phyloP scores from a whole-genome alignment of 768 basidiomycete genomes.

The Daedalea quercina region DNA sequence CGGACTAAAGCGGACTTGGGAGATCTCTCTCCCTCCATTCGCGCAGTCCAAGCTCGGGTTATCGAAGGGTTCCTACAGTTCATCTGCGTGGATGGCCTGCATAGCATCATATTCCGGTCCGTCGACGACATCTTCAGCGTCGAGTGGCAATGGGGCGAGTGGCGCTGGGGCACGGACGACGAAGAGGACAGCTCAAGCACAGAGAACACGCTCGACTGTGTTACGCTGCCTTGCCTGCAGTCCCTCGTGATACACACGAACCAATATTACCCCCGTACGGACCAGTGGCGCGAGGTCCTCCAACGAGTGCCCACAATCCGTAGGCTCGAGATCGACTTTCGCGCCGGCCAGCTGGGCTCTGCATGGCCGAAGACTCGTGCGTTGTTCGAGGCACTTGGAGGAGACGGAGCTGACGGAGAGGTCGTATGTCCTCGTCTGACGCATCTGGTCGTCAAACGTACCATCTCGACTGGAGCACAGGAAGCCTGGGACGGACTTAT shows the following conservation, averaged over 20 bases:
- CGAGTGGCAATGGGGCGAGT: conserved; percentile 1
- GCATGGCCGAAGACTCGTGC: background rate
- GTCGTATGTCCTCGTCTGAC: background rate
- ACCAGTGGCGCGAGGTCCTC: background rate
- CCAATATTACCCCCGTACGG: background rate
- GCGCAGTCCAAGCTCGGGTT: background rate
- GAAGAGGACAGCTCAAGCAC: background rate
- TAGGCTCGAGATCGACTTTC: background rate
- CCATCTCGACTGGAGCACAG: background rate
- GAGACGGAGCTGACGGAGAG: background rate
- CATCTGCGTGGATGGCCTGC: background rate
- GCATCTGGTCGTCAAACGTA: background rate
- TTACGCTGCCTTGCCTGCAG: background rate
- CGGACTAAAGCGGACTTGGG: background rate
- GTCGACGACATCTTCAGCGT: background rate
- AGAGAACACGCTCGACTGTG: background rate
- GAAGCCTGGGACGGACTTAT: background rate
- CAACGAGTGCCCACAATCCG: background rate
- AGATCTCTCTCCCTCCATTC: background rate
- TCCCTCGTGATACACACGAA: background rate
- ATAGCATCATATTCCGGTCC: background rate
- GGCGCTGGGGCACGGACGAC: background rate
- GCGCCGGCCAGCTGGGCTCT: background rate
- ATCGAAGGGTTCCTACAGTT: background rate
- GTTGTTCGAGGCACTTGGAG: background rate